A percentile compares a stretch with the other conserved stretches of the same genome.
Evolutionary conservation across 2,329 filamentous ascomycete genomes (phyloP).

Genomic region (Fusarium veterinarium): DNA sequence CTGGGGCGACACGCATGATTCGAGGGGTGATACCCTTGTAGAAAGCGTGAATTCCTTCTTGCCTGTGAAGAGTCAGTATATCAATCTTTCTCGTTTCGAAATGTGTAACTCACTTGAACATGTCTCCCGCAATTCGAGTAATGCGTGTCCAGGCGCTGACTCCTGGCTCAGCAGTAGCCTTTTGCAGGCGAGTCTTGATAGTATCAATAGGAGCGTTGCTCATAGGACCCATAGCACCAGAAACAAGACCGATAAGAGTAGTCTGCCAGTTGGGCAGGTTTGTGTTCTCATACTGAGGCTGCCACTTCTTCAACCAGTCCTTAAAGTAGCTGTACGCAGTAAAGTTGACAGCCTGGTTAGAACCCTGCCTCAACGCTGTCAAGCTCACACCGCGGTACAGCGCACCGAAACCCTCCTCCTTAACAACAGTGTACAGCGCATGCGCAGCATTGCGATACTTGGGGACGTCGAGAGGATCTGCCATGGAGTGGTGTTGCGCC

Average conservation of each 20-base stretch:
- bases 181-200: conserved; percentile 97
- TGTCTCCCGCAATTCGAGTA: conserved; percentile 78
- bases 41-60: conserved; percentile 94
- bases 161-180: conserved; percentile 83
- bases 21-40: conserved; percentile 99
- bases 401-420: conserved; percentile 88
- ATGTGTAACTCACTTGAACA: conserved; percentile 74
- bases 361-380: conserved; percentile 92
- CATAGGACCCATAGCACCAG: conserved; percentile 93
- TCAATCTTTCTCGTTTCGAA: accelerated
- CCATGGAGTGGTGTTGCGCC: conserved; percentile 97
- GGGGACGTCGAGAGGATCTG: conserved; percentile 93
- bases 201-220: conserved; percentile 98
- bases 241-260: conserved; percentile 88
- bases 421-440: conserved; percentile 85
- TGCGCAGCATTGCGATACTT: conserved; percentile 96
- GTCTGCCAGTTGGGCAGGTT: conserved; percentile 90
- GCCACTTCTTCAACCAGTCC: conserved; percentile 76
- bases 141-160: conserved; percentile 86
- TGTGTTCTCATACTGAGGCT: conserved; percentile 73
- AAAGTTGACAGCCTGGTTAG: conserved; percentile 99
- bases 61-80: conserved; percentile 59
- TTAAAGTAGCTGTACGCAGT: conserved; percentile 97
- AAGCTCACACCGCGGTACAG: conserved; percentile 94
- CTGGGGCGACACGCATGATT: conserved; percentile 96